A percentile compares a stretch with the other conserved stretches of the same genome.
Conservation (phyloP, 306 rosid genomes). For the peach (Prunus persica) region Prunus_persica_NCBIv2 NC_034014.1:30000001-30000500, state of each 20-base stretch:
- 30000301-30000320: conserved; percentile 44
- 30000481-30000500: conserved; percentile 35
- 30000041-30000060: background rate
- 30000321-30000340: conserved; percentile 47
- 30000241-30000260: conserved; percentile 11
- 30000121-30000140: conserved; percentile 18
- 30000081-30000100: background rate
- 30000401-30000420: conserved; percentile 11
- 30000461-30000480: conserved; percentile 28
- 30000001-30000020: background rate
- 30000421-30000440: background rate
- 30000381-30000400: conserved; percentile 51
- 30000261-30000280: conserved; percentile 27
- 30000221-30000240: conserved; percentile 7
- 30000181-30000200: conserved; percentile 41
- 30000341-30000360: conserved; percentile 32
- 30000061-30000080: background rate
- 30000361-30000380: conserved; percentile 51
- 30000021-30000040: background rate
- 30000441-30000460: background rate
- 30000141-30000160: conserved; percentile 37
- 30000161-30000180: conserved; percentile 20
- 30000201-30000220: conserved; percentile 29
- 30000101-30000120: conserved; percentile 11
- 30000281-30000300: conserved; percentile 29